Conservation (phyloP, 306 rosid species). For the Vigna hirtella region DNA sequence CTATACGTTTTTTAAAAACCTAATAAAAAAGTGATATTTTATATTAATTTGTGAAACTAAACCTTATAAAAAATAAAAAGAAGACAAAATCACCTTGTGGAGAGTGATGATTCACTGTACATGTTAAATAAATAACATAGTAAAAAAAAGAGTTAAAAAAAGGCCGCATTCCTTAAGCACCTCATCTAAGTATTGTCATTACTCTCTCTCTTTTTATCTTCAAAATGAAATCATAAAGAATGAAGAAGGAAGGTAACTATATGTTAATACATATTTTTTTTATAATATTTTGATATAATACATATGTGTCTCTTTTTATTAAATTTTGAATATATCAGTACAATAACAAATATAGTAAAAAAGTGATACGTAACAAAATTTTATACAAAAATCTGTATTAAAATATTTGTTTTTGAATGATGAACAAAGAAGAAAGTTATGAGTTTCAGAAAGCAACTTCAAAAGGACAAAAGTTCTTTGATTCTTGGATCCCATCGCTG, state of each 20-base stretch:
- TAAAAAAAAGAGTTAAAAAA: background rate
- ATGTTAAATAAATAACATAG: background rate
- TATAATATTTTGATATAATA: too few species aligned
- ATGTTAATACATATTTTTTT: too few species aligned
- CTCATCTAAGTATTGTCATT: background rate
- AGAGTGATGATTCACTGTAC: background rate
- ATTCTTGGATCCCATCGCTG: slow-evolving; percentile 7
- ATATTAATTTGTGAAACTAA: background rate
- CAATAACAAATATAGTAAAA: too few species aligned
- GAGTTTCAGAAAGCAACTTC: background rate
- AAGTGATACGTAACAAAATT: too few species aligned
- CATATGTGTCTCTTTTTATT: too few species aligned
- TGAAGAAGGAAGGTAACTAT: background rate
- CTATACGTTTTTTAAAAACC: background rate
- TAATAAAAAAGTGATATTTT: background rate
- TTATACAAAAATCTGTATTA: too few species aligned
- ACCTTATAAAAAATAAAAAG: background rate
- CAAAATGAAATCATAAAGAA: background rate
- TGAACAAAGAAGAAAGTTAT: background rate
- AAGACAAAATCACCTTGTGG: background rate
- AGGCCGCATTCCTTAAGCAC: background rate
- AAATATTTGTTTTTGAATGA: too few species aligned
- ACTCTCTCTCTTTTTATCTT: background rate
- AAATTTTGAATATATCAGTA: too few species aligned
- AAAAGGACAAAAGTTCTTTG: background rate